Evolutionary conservation across 75 land plant species (phyloP), one percentile per base, ranked within the genome.

Genomic region (Cryptomeria japonica): DNA sequence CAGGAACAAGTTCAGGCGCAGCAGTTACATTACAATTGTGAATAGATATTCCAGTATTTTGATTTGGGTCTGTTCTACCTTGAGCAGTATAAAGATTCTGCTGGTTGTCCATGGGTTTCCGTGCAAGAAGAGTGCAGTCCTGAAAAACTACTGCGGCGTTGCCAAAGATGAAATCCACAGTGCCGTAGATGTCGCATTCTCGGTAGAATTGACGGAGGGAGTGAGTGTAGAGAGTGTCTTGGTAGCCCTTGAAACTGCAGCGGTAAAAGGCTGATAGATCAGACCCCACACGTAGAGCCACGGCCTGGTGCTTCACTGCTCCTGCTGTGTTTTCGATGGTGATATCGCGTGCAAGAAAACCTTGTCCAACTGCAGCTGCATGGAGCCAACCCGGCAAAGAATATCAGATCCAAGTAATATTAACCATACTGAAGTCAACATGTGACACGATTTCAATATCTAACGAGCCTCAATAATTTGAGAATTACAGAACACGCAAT

Each of bases 91-190:
- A 85, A 14, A 86, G 90, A 32, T 86, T 93, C 84, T 46, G 77
- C 75, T 93, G 95, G 46, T 92, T 92, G 0, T 39, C 87, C 41
- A 89, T 19, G 1, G 93, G 91, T 37, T 19, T 79, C 42, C 87
- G 44, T 73, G 95, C 92, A 19, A 88, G 7, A 85, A 95, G 79
- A 72, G 86, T 91, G 79, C 93, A 93, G 44, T 46, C 82, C 84
- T 95, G 97, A 87, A 95, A 88, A 75, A 94, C 89, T 42, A 56
- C 97, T 7, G 92, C 94, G 32, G 92, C 94, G 87, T 95, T 94
- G 39, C 97, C 97, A 89, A 95, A 95, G 83, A 95, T 90, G 92
- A 92, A 95, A 90, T 95, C 97, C 11, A 94, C 89, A 18, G 97
- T 95, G 88, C 97, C 97, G 56, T 39, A 86, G 87, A 95, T 84